phyloP scores from a whole-genome alignment of 2,329 filamentous ascomycete genomes.

The Fusarium miscanthi region DNA sequence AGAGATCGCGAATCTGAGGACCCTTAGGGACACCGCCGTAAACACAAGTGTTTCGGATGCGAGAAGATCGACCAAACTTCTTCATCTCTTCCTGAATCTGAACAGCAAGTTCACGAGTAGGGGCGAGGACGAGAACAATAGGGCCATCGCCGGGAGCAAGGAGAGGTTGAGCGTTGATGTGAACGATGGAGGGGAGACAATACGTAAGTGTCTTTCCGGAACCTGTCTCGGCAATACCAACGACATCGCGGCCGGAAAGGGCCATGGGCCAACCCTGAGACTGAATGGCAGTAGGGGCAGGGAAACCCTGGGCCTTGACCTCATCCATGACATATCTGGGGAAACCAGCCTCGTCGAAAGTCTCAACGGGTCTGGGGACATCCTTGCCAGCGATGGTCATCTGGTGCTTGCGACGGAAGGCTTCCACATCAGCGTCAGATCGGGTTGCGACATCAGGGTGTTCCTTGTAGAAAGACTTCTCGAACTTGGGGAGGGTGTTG shows the following conservation, averaged over 20 bases:
- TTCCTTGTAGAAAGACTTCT: constrained; percentile 99
- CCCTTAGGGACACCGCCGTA: constrained; percentile 99
- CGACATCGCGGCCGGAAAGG: constrained; percentile 95
- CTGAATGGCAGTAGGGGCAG: constrained; percentile 93
- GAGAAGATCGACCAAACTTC: constrained; percentile 97
- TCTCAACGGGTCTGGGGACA: constrained; percentile 94
- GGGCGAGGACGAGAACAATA: constrained; percentile 94
- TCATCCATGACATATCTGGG: constrained; percentile 97
- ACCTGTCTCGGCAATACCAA: constrained; percentile 98
- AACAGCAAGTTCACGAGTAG: constrained; percentile 96
- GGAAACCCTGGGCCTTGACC: constrained; percentile 97
- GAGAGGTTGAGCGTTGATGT: constrained; percentile 99
- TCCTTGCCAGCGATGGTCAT: constrained; percentile 84
- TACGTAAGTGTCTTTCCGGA: constrained; percentile 99
- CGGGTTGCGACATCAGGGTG: constrained; percentile 81
- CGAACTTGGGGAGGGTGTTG: constrained; percentile 87
- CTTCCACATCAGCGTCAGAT: constrained; percentile 82
- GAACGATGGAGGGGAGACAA: constrained; percentile 96
- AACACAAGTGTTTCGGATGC: constrained; percentile 98
- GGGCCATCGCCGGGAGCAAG: constrained; percentile 94
- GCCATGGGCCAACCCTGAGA: constrained; percentile 99
- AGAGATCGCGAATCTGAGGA: constrained; percentile 93
- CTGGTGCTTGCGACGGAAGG: constrained; percentile 85
- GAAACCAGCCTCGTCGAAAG: constrained; percentile 97
- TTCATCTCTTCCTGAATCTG: constrained; percentile 99